These are phyloP conservation scores for Candida koratica DNA, from an alignment of 805 yeast species.

Conservation along the genomic window DNA sequence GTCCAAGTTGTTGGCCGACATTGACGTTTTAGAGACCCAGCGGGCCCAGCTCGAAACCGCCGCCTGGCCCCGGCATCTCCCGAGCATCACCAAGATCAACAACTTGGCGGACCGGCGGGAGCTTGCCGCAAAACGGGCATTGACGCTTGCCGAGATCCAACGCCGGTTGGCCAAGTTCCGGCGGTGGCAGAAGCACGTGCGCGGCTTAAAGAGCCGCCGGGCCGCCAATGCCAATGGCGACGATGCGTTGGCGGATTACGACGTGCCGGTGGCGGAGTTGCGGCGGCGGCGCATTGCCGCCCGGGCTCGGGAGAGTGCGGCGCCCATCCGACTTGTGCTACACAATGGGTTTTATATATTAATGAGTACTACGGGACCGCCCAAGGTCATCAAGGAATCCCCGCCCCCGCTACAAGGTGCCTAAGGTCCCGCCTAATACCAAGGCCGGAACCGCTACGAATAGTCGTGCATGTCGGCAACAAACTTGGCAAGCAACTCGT, in stretches of 20 bases:
- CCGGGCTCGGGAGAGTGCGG: constrained; percentile 30
- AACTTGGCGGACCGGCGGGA: constrained; percentile 49
- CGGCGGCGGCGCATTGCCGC: constrained; percentile 20
- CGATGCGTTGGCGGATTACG: constrained; percentile 16
- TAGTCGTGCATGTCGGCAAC: constrained; percentile 7
- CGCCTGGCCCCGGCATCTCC: constrained; percentile 47
- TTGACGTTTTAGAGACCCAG: constrained; percentile 49
- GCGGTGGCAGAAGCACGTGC: constrained; percentile 35
- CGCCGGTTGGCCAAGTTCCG: constrained; percentile 35
- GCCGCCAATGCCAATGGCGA: constrained; percentile 13
- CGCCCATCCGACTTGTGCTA: constrained; percentile 32
- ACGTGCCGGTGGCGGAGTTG: constrained; percentile 22
- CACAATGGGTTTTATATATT: constrained; percentile 35
- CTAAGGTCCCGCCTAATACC: no score
- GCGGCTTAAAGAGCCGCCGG: constrained; percentile 23
- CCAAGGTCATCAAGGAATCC: constrained; percentile 15
- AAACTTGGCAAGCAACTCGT: constrained; percentile 11
- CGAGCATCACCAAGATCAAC: constrained; percentile 47
- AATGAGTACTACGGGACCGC: constrained; percentile 37
- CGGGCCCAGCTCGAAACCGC: constrained; percentile 35
- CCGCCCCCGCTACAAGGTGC: no score
- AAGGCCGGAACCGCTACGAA: not conserved
- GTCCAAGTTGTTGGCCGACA: constrained; percentile 50
- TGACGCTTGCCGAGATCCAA: constrained; percentile 49
- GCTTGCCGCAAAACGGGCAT: constrained; percentile 44